Conservation (phyloP, 176 grass and related monocot species). For the Oryza coarctata region DNA sequence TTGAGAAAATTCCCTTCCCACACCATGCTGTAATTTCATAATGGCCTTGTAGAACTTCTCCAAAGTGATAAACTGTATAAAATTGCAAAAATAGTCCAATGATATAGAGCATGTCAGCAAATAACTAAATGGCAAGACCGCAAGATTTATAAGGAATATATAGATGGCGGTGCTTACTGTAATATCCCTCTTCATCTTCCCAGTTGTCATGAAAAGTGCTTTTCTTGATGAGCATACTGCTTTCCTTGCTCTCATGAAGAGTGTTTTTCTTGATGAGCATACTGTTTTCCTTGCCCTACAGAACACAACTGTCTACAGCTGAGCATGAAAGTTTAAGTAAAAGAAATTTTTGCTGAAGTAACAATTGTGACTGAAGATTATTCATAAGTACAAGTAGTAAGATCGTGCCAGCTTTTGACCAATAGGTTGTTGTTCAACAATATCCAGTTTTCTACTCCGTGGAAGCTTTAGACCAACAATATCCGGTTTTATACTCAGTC, state of each 20-base stretch:
- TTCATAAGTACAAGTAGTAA: not conserved
- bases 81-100: not conserved
- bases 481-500: constrained; percentile 76
- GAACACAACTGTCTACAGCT: not conserved
- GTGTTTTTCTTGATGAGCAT: constrained; percentile 63
- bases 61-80: constrained; percentile 65
- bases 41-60: constrained; percentile 80
- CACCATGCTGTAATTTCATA: constrained; percentile 87
- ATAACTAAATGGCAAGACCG: constrained; percentile 1
- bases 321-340: constrained; percentile 1
- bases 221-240: constrained; percentile 58
- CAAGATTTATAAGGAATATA: not conserved
- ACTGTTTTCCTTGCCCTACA: constrained; percentile 67
- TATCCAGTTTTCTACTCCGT: constrained; percentile 30
- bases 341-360: not conserved
- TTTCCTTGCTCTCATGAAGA: constrained; percentile 69
- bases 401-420: constrained; percentile 66
- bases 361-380: not conserved
- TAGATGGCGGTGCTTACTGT: constrained; percentile 66
- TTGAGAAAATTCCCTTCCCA: constrained; percentile 97
- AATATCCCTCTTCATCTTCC: constrained; percentile 99
- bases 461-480: constrained; percentile 70
- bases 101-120: not conserved
- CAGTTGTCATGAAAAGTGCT: constrained; percentile 87
- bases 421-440: constrained; percentile 82